phyloP scores from a whole-genome alignment of 2,329 filamentous ascomycete species.

The Colletotrichum lini region DNA sequence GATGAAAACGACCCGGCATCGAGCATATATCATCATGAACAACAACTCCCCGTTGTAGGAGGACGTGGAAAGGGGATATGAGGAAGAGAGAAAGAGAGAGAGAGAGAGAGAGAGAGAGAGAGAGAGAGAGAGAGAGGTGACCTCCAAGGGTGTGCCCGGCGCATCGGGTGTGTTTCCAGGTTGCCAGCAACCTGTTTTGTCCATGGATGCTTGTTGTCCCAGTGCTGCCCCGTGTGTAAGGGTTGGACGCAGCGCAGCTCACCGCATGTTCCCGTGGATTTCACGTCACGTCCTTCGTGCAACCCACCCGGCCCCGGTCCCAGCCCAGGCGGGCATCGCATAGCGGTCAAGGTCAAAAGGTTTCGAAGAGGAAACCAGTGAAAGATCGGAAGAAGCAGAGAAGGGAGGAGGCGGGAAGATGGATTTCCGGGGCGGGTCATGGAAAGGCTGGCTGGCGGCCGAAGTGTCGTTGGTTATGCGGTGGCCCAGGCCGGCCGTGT shows the following conservation, averaged over 20 bases:
- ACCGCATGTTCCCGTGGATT: constrained; percentile 13
- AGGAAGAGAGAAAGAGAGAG: no score
- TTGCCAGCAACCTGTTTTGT: background rate
- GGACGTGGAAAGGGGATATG: no score
- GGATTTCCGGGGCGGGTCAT: no score
- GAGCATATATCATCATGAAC: background rate
- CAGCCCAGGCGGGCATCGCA: background rate
- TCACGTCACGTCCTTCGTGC: constrained; percentile 2
- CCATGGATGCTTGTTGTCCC: background rate
- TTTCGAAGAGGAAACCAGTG: background rate
- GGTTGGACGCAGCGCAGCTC: background rate
- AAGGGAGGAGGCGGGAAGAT: background rate
- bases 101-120: background rate
- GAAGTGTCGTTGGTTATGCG: constrained; percentile 3
- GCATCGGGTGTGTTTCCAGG: background rate
- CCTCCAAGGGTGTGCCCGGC: background rate
- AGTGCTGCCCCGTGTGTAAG: background rate
- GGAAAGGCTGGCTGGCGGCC: background rate
- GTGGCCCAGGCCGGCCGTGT: constrained; percentile 9
- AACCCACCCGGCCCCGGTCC: background rate
- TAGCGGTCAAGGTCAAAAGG: no score
- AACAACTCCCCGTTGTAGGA: constrained; percentile 5
- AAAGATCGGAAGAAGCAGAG: background rate
- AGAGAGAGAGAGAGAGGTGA: background rate
- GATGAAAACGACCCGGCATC: background rate